Evolutionary conservation across 1,284 basidiomycete genomes (phyloP), one percentile per base, ranked within the genome.

Genomic region (Pseudozyma sp.): DNA sequence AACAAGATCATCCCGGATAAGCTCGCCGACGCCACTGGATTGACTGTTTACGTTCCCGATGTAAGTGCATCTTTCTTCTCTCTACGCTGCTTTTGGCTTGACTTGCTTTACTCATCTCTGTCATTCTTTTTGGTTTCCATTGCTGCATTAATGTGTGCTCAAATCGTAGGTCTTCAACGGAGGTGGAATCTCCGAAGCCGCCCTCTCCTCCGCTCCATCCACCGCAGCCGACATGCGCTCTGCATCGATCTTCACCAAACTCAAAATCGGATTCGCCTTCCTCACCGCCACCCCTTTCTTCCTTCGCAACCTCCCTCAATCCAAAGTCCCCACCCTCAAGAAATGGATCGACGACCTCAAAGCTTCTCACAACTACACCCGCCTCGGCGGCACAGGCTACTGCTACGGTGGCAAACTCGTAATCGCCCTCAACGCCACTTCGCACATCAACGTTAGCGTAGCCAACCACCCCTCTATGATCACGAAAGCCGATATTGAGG

Each of bases 341-440:
- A 59, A 64, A 34, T 79, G 69, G 77, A 55, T 79, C 21, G 54
- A 65, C 1, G 19, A 48, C 3, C 64, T 79, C 42, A 75, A 91
- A 13, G 87, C 87, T 59, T 84, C 85, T 10, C 87, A 89, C 64
- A 86, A 87, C 34, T 91, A 91, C 77, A 86, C 87, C 40, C 88
- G 88, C 54, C 78, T 92, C 49, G 90, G 90, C 2, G 88, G 88
- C 2, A 87, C 90, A 38, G 91, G 91, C 3, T 91, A 90, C 83
- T 91, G 91, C 79, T 90, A 87, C 68, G 91, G 91, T 8, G 91
- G 86, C 10, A 76, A 80, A 2, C 60, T 84, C 44, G 64, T 81
- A 51, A 56, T 82, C 44, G 54, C 76, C 34, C 70, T 85, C 55
- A 68, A 85, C 13, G 65, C 76, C 1, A 64, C 75, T 8, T 70